Percentiles rank a stretch among this genome's conserved stretches.
Evolutionary conservation across 148 eudicot genomes (phyloP).

Genomic region (Vaccinium vitisidaea): DNA sequence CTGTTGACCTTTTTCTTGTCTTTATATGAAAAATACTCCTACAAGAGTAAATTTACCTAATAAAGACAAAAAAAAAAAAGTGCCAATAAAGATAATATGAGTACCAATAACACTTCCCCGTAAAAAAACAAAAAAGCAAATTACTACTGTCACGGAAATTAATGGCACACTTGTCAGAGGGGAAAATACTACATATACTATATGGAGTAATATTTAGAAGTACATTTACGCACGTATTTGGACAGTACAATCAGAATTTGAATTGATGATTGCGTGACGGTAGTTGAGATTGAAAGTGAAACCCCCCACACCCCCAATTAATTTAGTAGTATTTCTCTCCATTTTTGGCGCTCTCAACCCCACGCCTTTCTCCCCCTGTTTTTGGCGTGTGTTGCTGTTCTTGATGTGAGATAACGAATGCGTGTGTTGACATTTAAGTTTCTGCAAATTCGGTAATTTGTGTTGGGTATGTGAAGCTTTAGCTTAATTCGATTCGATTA

Average conservation of each 20-base stretch:
- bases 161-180: background rate
- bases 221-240: background rate
- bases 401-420: background rate
- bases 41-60: too few relatives aligned
- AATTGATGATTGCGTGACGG: background rate
- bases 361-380: background rate
- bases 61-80: too few relatives aligned
- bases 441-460: background rate
- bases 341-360: conserved; percentile 4
- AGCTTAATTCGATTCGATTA: background rate
- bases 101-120: too few relatives aligned
- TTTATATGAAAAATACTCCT: too few relatives aligned
- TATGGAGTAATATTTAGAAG: background rate
- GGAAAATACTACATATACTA: background rate
- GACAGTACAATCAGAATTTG: background rate
- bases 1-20: too few relatives aligned
- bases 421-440: background rate
- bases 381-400: background rate
- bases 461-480: background rate
- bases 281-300: background rate
- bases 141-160: background rate
- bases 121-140: background rate
- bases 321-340: background rate
- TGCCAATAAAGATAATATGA: too few relatives aligned
- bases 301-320: background rate